Conservation (phyloP, 2,329 filamentous ascomycete species). For the Ophiostoma piceae region DNA sequence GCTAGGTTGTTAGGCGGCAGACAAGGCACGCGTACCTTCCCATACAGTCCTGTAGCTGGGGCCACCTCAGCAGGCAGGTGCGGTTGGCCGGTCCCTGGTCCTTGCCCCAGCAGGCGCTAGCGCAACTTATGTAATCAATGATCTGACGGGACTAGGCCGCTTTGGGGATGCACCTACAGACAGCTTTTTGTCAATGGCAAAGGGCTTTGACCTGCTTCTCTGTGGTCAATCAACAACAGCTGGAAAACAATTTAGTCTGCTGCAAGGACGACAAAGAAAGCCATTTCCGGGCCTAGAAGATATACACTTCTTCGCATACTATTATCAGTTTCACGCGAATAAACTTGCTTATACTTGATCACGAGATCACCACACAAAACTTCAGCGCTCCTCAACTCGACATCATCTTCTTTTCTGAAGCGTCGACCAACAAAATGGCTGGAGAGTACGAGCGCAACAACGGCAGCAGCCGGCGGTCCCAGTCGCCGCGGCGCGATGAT, state of each 20-base stretch:
- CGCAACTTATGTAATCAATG: not conserved
- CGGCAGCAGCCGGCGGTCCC: constrained; percentile 16
- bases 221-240: not conserved
- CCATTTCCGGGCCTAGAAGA: not conserved
- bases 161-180: not conserved
- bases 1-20: constrained; percentile 29
- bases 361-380: not conserved
- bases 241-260: not conserved
- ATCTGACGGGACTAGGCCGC: not conserved
- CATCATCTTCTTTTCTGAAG: not conserved
- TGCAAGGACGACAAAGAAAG: not conserved
- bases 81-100: constrained; percentile 2
- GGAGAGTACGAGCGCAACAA: not conserved
- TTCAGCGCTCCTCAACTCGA: not conserved
- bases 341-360: not conserved
- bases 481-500: constrained; percentile 17
- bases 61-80: constrained; percentile 13
- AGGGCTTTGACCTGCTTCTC: not conserved
- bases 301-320: not conserved
- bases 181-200: not conserved
- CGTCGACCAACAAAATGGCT: constrained; percentile 14
- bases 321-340: not conserved
- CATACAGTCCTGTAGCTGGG: constrained; percentile 17
- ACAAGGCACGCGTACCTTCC: constrained; percentile 26
- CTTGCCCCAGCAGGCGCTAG: not conserved